A percentile compares a stretch with the other conserved stretches of the same genome.
These are phyloP conservation scores for Fraxinus paxiana DNA, from an alignment of 305 asterid genomes.

Conservation along the genomic window DNA sequence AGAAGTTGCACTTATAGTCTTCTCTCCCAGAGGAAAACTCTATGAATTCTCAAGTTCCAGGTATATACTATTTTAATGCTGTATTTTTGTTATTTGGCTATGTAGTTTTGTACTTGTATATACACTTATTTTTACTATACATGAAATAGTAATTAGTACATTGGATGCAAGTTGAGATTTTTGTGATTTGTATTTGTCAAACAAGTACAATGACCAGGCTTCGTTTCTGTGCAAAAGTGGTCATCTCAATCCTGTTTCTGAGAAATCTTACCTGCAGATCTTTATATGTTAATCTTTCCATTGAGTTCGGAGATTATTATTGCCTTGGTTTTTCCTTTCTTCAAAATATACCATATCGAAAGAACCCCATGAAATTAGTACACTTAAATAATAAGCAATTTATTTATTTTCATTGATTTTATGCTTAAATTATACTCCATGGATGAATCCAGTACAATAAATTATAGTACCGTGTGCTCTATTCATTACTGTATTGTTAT, in stretches of 20 bases:
- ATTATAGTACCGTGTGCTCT: neutral
- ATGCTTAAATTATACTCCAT: neutral
- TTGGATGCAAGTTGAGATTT: neutral
- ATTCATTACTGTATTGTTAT: neutral
- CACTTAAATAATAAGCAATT: neutral
- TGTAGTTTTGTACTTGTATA: neutral
- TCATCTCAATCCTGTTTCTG: neutral
- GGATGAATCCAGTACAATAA: neutral
- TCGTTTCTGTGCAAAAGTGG: neutral
- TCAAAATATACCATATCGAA: neutral
- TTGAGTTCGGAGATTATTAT: neutral
- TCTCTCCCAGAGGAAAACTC: conserved; percentile 43
- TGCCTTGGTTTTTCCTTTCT: neutral
- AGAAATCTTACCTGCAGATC: neutral
- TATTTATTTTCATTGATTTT: conserved; percentile 11
- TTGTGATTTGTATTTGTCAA: neutral
- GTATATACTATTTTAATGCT: conserved; percentile 16
- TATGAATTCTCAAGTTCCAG: conserved; percentile 53
- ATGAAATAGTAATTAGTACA: neutral
- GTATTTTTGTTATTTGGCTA: neutral
- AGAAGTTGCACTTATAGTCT: conserved; percentile 43
- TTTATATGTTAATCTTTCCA: too few relatives aligned
- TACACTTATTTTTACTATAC: neutral
- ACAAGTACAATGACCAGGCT: conserved; percentile 18
- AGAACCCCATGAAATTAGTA: conserved; percentile 4